These are phyloP conservation scores for Spatholobus suberectus DNA, from an alignment of 306 rosid species.

Conservation along the genomic window DNA sequence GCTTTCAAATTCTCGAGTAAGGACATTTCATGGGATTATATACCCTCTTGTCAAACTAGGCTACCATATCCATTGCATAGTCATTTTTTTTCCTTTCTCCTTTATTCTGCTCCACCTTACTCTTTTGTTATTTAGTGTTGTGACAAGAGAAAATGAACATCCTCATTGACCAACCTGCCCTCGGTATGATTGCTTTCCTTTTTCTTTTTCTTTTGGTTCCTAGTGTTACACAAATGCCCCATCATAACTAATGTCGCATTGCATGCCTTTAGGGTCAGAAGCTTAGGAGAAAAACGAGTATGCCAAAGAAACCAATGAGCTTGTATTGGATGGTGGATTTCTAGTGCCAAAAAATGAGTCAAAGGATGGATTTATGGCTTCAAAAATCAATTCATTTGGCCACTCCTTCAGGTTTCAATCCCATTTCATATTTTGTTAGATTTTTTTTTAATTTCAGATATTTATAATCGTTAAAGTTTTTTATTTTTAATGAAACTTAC, in stretches of 20 bases:
- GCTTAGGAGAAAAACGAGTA: slow-evolving; percentile 42
- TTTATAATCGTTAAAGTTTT: too few species aligned
- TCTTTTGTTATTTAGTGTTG: not conserved
- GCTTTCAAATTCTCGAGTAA: slow-evolving; percentile 51
- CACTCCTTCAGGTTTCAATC: slow-evolving; percentile 63
- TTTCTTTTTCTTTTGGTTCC: not conserved
- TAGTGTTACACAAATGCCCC: not conserved
- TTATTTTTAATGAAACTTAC: too few species aligned
- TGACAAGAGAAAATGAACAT: slow-evolving; percentile 54
- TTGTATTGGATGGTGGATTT: slow-evolving; percentile 68
- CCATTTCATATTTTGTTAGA: not conserved
- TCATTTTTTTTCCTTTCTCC: not conserved
- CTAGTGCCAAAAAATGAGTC: slow-evolving; percentile 42
- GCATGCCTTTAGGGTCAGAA: slow-evolving; percentile 40
- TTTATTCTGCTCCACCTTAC: not conserved
- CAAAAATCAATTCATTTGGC: slow-evolving; percentile 75
- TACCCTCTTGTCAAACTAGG: slow-evolving; percentile 18
- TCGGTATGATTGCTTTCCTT: slow-evolving; percentile 40
- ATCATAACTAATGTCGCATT: not conserved
- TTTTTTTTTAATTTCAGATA: too few species aligned
- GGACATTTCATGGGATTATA: slow-evolving; percentile 48
- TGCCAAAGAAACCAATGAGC: slow-evolving; percentile 44
- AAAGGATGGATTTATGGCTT: slow-evolving; percentile 45
- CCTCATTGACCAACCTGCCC: slow-evolving; percentile 51
- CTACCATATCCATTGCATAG: not conserved